phyloP scores from a whole-genome alignment of 176 grass and related monocot species.

The Ampelocalamus luodianensis region DNA sequence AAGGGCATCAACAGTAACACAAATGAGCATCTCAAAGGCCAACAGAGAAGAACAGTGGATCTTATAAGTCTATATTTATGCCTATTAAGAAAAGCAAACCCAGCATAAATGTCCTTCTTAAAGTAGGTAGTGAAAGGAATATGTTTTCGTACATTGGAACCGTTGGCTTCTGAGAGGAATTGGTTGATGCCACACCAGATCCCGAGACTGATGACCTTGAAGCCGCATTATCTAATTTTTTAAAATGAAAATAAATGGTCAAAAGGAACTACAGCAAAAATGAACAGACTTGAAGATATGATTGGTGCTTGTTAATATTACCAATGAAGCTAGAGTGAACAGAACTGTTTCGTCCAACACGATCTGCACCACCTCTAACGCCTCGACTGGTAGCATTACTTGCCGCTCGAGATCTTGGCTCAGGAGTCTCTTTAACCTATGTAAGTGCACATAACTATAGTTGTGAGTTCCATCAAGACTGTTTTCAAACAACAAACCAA shows the following conservation, averaged over 20 bases:
- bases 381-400: slow-evolving; percentile 68
- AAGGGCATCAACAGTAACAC: neutral
- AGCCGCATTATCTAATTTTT: slow-evolving; percentile 52
- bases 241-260: slow-evolving; percentile 5
- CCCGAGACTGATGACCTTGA: slow-evolving; percentile 60
- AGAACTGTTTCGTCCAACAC: slow-evolving; percentile 57
- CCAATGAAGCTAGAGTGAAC: slow-evolving; percentile 63
- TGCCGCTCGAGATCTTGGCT: slow-evolving; percentile 69
- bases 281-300: slow-evolving; percentile 19
- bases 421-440: slow-evolving; percentile 75
- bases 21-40: neutral
- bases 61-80: neutral
- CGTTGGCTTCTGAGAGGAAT: slow-evolving; percentile 58
- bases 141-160: slow-evolving; percentile 58
- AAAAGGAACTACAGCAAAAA: slow-evolving; percentile 34
- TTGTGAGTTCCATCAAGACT: slow-evolving; percentile 37
- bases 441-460: slow-evolving; percentile 31
- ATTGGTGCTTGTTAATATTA: slow-evolving; percentile 44
- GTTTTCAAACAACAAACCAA: slow-evolving; percentile 26
- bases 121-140: slow-evolving; percentile 3
- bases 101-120: neutral
- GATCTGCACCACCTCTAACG: slow-evolving; percentile 69
- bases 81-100: neutral
- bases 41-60: slow-evolving; percentile 7
- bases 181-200: slow-evolving; percentile 51